Evolutionary conservation across 805 yeast genomes (phyloP).

Genomic region (Wickerhamomyces mucosus): DNA sequence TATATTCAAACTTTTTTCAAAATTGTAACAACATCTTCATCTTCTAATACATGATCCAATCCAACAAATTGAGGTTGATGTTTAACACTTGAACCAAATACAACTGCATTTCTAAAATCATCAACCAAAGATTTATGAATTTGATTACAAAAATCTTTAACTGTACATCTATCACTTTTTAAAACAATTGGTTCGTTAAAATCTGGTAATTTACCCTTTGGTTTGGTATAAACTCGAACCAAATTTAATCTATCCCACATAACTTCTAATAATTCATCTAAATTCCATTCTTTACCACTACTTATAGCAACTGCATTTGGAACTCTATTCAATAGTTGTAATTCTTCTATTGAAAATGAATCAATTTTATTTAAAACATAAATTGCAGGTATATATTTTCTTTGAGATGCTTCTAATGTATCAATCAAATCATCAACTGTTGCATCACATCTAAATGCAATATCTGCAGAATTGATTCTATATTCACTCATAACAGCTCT

Average conservation of each 20-base stretch:
- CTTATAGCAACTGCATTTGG: conserved; percentile 98
- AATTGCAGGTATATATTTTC: conserved; percentile 92
- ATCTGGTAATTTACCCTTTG: conserved; percentile 91
- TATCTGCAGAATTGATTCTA: conserved; percentile 90
- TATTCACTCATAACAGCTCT: conserved; percentile 95
- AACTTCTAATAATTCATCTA: conserved; percentile 85
- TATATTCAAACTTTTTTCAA: conserved; percentile 58
- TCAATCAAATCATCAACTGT: conserved; percentile 95
- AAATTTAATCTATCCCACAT: conserved; percentile 93
- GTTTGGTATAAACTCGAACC: conserved; percentile 95
- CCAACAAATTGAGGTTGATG: conserved; percentile 98
- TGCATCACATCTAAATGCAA: conserved; percentile 95
- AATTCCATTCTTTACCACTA: conserved; percentile 93
- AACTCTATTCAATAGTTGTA: conserved; percentile 80
- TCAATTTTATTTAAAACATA: conserved; percentile 95
- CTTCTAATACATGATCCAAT: conserved; percentile 70
- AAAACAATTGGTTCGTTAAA: conserved; percentile 91
- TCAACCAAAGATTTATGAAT: conserved; percentile 92
- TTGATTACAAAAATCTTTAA: conserved; percentile 93
- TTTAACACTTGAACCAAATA: conserved; percentile 88
- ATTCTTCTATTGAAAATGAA: conserved; percentile 86
- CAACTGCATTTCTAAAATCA: conserved; percentile 88
- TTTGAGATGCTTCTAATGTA: conserved; percentile 78
- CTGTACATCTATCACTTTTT: conserved; percentile 70
- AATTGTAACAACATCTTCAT: conserved; percentile 96